These are phyloP conservation scores for Nigrograna mackinnonii DNA, from an alignment of 2,329 filamentous ascomycete species.

Conservation along the genomic window DNA sequence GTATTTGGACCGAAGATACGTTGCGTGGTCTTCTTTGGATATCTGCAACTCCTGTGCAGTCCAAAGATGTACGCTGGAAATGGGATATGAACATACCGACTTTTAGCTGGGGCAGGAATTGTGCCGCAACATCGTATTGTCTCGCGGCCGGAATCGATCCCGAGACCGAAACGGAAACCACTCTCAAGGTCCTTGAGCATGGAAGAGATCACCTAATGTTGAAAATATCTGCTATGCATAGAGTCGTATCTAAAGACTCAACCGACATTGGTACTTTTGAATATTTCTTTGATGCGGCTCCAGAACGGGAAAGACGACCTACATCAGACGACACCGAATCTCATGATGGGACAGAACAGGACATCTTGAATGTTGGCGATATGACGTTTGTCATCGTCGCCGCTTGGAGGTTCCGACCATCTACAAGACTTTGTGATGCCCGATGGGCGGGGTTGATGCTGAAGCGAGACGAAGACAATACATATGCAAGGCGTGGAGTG, in stretches of 20 bases:
- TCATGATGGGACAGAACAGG: not conserved
- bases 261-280: not conserved
- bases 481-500: not conserved
- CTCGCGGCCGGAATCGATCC: not conserved
- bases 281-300: not conserved
- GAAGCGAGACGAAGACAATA: not conserved
- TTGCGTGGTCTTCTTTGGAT: not conserved
- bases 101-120: not conserved
- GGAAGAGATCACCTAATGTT: too few relatives aligned
- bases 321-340: too few relatives aligned
- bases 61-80: not conserved
- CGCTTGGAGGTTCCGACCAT: constrained; percentile 3
- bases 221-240: not conserved
- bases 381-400: constrained; percentile 1
- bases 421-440: not conserved
- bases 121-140: not conserved
- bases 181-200: not conserved
- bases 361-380: not conserved
- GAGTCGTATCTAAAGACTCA: not conserved
- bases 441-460: not conserved
- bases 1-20: not conserved
- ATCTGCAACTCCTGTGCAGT: not conserved
- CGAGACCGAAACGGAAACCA: not conserved
- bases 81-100: not conserved
- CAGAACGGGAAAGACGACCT: too few relatives aligned